A percentile compares a stretch with the other conserved stretches of the same genome.
These are phyloP conservation scores for Phyllostachys edulis DNA, from an alignment of 176 grass and related monocot genomes.

Conservation along the genomic window DNA sequence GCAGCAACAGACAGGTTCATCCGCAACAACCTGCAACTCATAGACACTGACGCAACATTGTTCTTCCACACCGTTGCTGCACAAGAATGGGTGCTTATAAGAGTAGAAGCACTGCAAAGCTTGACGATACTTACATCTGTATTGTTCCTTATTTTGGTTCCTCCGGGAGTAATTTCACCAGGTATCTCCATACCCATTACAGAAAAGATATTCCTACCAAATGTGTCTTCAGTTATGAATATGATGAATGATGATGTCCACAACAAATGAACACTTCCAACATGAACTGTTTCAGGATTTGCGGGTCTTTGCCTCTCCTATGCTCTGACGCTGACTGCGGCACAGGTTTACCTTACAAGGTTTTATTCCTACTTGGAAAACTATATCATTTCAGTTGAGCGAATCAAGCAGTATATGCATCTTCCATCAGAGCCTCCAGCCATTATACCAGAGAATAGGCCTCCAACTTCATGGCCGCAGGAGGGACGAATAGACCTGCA, in stretches of 20 bases:
- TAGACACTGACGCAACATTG: conserved; percentile 74
- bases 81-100: conserved; percentile 91
- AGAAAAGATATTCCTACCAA: neutral
- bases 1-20: conserved; percentile 61
- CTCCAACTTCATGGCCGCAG: conserved; percentile 79
- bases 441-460: conserved; percentile 63
- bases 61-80: conserved; percentile 87
- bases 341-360: conserved; percentile 74
- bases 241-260: too few species aligned
- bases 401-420: conserved; percentile 89
- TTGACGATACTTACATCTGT: conserved; percentile 68
- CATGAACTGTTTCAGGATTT: conserved; percentile 60
- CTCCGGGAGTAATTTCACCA: conserved; percentile 68
- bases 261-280: neutral
- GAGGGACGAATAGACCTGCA: conserved; percentile 82
- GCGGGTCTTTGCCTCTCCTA: conserved; percentile 91
- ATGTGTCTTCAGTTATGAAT: neutral
- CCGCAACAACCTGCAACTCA: conserved; percentile 61
- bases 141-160: conserved; percentile 75
- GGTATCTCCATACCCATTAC: conserved; percentile 40
- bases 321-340: conserved; percentile 56
- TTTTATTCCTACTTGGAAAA: conserved; percentile 87
- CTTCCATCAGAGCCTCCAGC: conserved; percentile 70
- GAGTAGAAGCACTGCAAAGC: conserved; percentile 79
- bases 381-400: conserved; percentile 81